Evolutionary conservation across 2,329 filamentous ascomycete genomes (phyloP).

Genomic region (Microdochium bolleyi): DNA sequence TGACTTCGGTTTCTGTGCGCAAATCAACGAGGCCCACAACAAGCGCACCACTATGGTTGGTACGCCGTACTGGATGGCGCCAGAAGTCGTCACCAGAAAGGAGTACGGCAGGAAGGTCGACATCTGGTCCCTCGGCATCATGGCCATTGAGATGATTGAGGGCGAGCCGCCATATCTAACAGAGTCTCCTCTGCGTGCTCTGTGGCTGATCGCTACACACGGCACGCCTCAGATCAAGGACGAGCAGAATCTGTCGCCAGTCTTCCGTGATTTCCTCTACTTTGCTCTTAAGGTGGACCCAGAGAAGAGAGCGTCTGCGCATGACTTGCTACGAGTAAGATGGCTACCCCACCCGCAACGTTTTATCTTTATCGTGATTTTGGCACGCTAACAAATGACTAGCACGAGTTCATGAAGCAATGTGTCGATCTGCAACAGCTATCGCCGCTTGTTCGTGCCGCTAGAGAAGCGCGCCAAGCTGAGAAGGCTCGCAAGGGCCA

Average conservation of each 20-base stretch:
- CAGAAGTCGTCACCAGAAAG: conserved; percentile 93
- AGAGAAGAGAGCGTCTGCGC: conserved; percentile 90
- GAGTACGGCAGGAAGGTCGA: conserved; percentile 98
- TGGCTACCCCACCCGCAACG: not conserved
- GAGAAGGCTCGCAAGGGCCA: conserved; percentile 68
- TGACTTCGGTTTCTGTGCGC: conserved; percentile 97
- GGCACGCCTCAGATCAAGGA: conserved; percentile 94
- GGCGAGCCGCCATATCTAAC: conserved; percentile 95
- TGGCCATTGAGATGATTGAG: conserved; percentile 99
- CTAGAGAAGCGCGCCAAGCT: conserved; percentile 74
- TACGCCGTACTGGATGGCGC: conserved; percentile 99
- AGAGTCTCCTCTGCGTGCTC: conserved; percentile 82
- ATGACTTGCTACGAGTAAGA: conserved; percentile 85
- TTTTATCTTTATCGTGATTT: conserved; percentile 19
- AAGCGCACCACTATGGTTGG: conserved; percentile 99
- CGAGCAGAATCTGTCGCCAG: conserved; percentile 68
- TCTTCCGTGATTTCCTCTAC: conserved; percentile 86
- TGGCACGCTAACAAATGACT: conserved; percentile 12
- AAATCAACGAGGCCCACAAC: conserved; percentile 94
- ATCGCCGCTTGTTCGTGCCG: conserved; percentile 79
- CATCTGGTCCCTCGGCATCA: conserved; percentile 97
- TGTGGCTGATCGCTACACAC: conserved; percentile 95
- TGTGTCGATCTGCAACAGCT: conserved; percentile 70
- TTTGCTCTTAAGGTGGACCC: conserved; percentile 95
- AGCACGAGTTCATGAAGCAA: conserved; percentile 76